Base-by-base conservation (phyloP, 163 green algal genomes). In the Prototheca wickerhamii region DNA sequence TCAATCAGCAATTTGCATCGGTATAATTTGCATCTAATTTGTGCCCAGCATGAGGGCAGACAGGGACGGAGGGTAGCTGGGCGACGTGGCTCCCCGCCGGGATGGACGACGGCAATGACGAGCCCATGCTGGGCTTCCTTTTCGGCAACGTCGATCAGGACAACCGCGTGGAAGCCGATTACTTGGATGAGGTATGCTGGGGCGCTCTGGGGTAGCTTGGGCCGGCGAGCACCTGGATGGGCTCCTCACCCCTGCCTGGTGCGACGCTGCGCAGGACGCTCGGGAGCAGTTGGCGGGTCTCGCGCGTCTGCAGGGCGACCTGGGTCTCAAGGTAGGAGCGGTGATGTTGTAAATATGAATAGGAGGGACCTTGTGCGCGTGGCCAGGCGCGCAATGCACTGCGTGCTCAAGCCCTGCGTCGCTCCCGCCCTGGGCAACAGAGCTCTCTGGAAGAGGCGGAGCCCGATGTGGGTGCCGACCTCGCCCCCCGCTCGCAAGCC, bases 91-190 rank as follows among this genome's bases (percentile, higher is more conserved):
- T n/a, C n/a, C n/a, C n/a, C n/a, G 49, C 49, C 15, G 49, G 15
- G 31, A 61, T 61, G 55, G 55, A 61, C 12, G 60, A 65, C 3
- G 60, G 42, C 60, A 37, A 44, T 4, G 37, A 65, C 7, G 46
- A 65, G 4, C 60, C 60, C 43, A 28, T 65, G 60, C 43, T 74
- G 44, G 68, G 68, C 28, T 74, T 74, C 35, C 49, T 74, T 3
- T 74, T 79, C n/a, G 72, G 72, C 25, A 79, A 79, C 44, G 50
- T 79, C 30, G 64, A 75, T 40, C 58, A 75, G 29, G 62, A 68
- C n/a, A 68, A 69, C n/a, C 26, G 63, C 12, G 30, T 79, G 0
- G 72, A 79, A 12, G 72, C 61, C 20, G 67, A 75, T 40, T 79
- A 79, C 32, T 21, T 78, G 4, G 71, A 78, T 23, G 61, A 68